These are phyloP conservation scores for Vaccinium corymbosum DNA, from an alignment of 148 eudicot species.

Conservation along the genomic window DNA sequence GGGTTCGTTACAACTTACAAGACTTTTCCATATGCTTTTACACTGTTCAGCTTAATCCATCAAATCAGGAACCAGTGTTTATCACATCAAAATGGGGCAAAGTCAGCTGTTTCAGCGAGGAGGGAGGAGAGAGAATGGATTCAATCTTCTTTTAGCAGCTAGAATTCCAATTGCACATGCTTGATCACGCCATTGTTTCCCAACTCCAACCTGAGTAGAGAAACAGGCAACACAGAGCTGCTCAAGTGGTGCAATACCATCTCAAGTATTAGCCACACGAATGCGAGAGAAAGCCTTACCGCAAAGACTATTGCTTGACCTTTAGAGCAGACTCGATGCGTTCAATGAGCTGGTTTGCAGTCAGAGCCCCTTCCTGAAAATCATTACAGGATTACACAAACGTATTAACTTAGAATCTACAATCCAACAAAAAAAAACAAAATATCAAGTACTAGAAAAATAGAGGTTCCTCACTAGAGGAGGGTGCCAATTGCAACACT, in stretches of 20 bases:
- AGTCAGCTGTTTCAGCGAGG: background rate
- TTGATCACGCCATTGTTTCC: conserved; percentile 2
- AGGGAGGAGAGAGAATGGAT: background rate
- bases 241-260: background rate
- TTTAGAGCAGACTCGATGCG: conserved; percentile 50
- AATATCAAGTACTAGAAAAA: background rate
- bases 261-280: background rate
- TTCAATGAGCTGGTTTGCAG: conserved; percentile 48
- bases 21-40: background rate
- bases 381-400: background rate
- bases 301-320: conserved; percentile 28
- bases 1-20: too few species aligned
- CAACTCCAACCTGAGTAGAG: conserved; percentile 1
- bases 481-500: background rate
- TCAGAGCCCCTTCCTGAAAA: conserved; percentile 63
- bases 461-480: background rate
- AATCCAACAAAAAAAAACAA: background rate
- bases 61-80: conserved; percentile 2
- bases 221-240: background rate
- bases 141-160: background rate
- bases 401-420: background rate
- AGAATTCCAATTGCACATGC: background rate
- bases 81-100: background rate
- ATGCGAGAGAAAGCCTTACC: conserved; percentile 8
- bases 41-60: background rate